Evolutionary conservation across 345 rosid genomes (phyloP), one percentile per base, ranked within the genome.

Genomic region (Murraya koenigii): DNA sequence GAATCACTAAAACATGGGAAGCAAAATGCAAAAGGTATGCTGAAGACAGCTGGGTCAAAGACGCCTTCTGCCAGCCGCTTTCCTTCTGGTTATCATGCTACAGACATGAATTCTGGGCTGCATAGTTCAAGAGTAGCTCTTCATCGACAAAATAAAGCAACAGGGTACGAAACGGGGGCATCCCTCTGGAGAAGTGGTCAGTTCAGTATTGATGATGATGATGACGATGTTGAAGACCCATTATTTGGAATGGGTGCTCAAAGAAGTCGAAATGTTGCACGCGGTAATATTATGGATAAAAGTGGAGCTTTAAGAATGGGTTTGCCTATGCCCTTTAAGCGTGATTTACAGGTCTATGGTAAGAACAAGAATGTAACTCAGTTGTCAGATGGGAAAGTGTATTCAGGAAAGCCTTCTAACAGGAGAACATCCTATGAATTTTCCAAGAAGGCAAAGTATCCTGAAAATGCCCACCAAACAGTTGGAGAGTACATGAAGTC

Each of bases 401-500:
- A 77, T 58, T 20, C 79, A 23, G 74, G 80, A 66, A 90, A 85
- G 81, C 75, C 78, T 32, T 82, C 79, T 69, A 82, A 72, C 44
- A 19, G 66, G 76, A 79, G 81, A 85, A 71, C 44, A 68, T 41
- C 89, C 26, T 66, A 78, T 66, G 88, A 84, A 65, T 72, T 75
- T 76, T 28, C 76, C 54, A 91, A 85, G 69, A 88, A 84, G 80
- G 72, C 83, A 44, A 85, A 80, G 79, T 84, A 78, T 82, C 81
- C 80, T 72, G 92, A 84, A 80, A 80, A 75, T 78, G 20, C 71
- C 70, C 88, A 84, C 75, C 86, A 83, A 65, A 77, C 80, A 71
- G 87, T 71, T 84, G 88, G 86, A 78, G 89, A 88, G 76, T 92
- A 88, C 80, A 83, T 79, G 82, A 93, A 83, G 86, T 80, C 90